These are phyloP conservation scores for Spathaspora sp. DNA, from an alignment of 1,139 yeast genomes.

Conservation along the genomic window DNA sequence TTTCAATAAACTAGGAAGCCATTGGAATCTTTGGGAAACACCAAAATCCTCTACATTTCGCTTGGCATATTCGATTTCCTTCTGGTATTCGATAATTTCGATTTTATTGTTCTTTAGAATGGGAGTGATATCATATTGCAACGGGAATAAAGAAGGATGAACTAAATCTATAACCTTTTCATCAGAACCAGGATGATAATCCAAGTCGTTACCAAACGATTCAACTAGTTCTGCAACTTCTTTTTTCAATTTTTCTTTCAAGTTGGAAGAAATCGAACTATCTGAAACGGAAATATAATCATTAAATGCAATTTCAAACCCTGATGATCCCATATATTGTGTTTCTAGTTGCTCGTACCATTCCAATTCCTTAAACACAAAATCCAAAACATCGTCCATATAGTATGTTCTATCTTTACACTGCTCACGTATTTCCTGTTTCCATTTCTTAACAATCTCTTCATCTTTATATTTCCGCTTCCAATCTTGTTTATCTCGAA, in stretches of 20 bases:
- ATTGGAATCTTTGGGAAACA: constrained; percentile 22
- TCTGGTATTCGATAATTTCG: constrained; percentile 13
- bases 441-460: constrained; percentile 31
- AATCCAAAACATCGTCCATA: constrained; percentile 22
- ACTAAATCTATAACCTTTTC: no score
- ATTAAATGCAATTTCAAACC: constrained; percentile 16
- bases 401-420: constrained; percentile 13
- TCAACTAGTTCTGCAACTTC: constrained; percentile 15
- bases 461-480: constrained; percentile 26
- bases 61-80: constrained; percentile 17
- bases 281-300: constrained; percentile 21
- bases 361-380: constrained; percentile 25
- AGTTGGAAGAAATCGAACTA: constrained; percentile 10
- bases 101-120: constrained; percentile 12
- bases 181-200: no score
- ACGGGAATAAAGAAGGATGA: constrained; percentile 31
- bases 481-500: constrained; percentile 35
- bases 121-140: constrained; percentile 35
- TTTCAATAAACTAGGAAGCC: constrained; percentile 18
- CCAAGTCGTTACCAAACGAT: not conserved
- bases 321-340: not conserved
- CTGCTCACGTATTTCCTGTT: constrained; percentile 23
- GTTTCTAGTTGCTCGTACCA: constrained; percentile 27
- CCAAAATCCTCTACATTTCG: constrained; percentile 20
- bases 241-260: constrained; percentile 12